Percentiles rank a stretch among this genome's conserved stretches.
These are phyloP conservation scores for Phytomonas sp. DNA, from an alignment of 208 protist species.

Conservation along the genomic window DNA sequence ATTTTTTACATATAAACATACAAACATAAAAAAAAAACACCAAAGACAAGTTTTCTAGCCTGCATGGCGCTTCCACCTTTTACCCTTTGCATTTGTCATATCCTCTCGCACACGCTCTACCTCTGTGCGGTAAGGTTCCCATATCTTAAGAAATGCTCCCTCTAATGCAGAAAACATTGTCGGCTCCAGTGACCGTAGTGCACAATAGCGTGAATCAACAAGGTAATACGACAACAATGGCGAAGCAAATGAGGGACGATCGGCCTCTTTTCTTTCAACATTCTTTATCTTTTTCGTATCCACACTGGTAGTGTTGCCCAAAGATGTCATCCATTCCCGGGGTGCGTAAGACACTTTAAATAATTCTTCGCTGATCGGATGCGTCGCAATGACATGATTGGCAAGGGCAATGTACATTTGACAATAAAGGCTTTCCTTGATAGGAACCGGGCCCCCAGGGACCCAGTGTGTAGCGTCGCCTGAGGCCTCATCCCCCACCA, in stretches of 20 bases:
- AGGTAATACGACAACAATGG: conserved; percentile 57
- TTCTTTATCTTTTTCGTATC: conserved; percentile 20
- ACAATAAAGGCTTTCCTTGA: conserved; percentile 28
- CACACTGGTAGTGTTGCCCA: conserved; percentile 13
- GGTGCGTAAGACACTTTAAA: conserved; percentile 72
- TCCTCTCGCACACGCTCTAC: conserved; percentile 74
- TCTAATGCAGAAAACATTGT: conserved; percentile 72
- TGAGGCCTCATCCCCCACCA: background rate
- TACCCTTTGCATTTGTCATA: conserved; percentile 36
- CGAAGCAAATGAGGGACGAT: conserved; percentile 44
- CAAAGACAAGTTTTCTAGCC: background rate
- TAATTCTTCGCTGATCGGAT: conserved; percentile 56
- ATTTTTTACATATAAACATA: conserved; percentile 7
- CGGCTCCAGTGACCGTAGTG: conserved; percentile 65
- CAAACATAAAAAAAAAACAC: conserved; percentile 8
- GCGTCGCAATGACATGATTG: conserved; percentile 40
- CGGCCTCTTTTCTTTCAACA: conserved; percentile 28
- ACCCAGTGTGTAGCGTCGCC: conserved; percentile 3
- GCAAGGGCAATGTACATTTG: conserved; percentile 71
- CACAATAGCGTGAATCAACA: conserved; percentile 59
- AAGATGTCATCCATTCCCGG: conserved; percentile 32
- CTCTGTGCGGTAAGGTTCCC: conserved; percentile 75
- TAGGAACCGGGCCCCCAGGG: background rate
- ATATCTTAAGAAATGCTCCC: conserved; percentile 56
- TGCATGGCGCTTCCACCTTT: conserved; percentile 49